phyloP scores from a whole-genome alignment of 805 yeast genomes.

The Nakazawaea ishiwadae region DNA sequence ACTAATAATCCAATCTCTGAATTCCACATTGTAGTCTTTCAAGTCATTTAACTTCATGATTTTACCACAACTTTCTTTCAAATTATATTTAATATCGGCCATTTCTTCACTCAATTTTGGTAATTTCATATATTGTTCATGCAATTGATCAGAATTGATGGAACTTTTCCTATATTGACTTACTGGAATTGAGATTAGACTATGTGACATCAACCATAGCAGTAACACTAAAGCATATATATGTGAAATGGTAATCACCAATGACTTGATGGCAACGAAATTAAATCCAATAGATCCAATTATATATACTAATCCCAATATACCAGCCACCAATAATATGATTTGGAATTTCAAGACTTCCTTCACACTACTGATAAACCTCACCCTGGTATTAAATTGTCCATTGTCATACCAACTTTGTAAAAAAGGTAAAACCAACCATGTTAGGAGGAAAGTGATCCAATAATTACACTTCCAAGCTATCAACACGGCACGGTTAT shows the following conservation, averaged over 20 bases:
- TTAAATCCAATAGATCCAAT: constrained; percentile 37
- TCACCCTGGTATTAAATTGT: constrained; percentile 40
- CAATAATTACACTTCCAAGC: constrained; percentile 78
- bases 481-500: constrained; percentile 40
- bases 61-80: constrained; percentile 59
- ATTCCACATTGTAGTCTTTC: constrained; percentile 40
- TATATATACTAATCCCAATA: constrained; percentile 55
- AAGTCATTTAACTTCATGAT: constrained; percentile 46
- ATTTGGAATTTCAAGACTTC: constrained; percentile 58
- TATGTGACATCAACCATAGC: constrained; percentile 83
- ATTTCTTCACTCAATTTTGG: constrained; percentile 54
- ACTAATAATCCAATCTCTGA: constrained; percentile 61
- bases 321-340: constrained; percentile 46
- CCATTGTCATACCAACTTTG: constrained; percentile 76
- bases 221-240: constrained; percentile 71
- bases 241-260: constrained; percentile 73
- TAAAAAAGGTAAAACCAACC: constrained; percentile 68
- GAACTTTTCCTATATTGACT: constrained; percentile 15
- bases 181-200: constrained; percentile 65
- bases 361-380: constrained; percentile 52
- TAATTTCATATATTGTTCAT: constrained; percentile 41
- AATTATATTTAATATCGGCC: constrained; percentile 58
- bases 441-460: constrained; percentile 74
- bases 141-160: constrained; percentile 3
- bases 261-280: constrained; percentile 52